Evolutionary conservation across 805 yeast genomes (phyloP).

Genomic region (Sugiyamaella boreocaroliniensis): DNA sequence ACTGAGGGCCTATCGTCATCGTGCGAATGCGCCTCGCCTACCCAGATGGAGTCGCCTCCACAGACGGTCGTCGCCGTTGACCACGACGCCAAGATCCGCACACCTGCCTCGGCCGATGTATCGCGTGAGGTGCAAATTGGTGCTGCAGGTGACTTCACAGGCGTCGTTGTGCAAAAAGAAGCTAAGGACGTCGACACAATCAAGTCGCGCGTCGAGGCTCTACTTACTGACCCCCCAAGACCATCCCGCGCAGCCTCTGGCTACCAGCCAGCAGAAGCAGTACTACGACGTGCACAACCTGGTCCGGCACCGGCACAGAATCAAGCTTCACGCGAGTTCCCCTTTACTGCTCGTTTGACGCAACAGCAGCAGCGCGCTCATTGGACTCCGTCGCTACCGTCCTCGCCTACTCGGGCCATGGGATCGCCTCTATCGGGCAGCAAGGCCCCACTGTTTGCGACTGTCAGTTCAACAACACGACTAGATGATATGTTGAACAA

Average conservation of each 20-base stretch:
- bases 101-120: slow-evolving; percentile 2
- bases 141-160: neutral
- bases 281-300: slow-evolving; percentile 1
- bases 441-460: neutral
- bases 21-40: neutral
- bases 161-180: neutral
- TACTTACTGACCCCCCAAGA: neutral
- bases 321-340: slow-evolving; percentile 1
- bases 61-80: neutral
- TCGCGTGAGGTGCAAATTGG: neutral
- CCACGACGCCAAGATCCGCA: neutral
- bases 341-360: neutral
- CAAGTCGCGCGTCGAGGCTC: neutral
- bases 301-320: slow-evolving; percentile 3
- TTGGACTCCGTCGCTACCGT: slow-evolving; percentile 7
- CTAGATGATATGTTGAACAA: slow-evolving; percentile 5
- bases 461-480: neutral
- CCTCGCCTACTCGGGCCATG: slow-evolving; percentile 12
- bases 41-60: neutral
- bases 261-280: neutral
- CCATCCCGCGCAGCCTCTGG: neutral
- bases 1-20: neutral
- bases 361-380: neutral
- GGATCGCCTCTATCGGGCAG: neutral
- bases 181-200: neutral